Conservation (phyloP, 768 basidiomycete species). For the Suillus luteus region DNA sequence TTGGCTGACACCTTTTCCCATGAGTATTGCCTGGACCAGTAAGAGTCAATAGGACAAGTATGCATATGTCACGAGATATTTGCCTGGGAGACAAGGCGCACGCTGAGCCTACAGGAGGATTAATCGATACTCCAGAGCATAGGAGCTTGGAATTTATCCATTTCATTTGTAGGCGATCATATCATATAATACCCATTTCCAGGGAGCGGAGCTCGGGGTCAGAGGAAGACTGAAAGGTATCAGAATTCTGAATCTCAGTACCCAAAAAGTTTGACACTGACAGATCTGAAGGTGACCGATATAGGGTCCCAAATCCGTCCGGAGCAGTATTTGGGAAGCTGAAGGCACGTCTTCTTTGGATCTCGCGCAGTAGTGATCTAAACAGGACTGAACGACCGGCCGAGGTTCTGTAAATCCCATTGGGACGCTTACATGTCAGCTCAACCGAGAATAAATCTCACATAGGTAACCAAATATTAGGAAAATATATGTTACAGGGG, state of each 20-base stretch:
- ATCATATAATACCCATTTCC: constrained; percentile 42
- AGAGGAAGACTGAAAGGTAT: constrained; percentile 40
- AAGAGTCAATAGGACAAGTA: constrained; percentile 29
- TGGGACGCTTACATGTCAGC: constrained; percentile 30
- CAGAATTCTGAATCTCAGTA: constrained; percentile 37
- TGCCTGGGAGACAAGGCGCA: constrained; percentile 27
- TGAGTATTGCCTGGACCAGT: constrained; percentile 36
- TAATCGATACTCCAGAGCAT: constrained; percentile 32
- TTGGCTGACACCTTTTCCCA: constrained; percentile 38
- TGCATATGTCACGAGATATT: constrained; percentile 32
- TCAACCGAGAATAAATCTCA: constrained; percentile 12
- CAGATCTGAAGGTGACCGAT: constrained; percentile 39
- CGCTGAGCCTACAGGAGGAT: constrained; percentile 26
- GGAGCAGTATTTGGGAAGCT: constrained; percentile 29
- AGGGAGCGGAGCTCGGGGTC: constrained; percentile 43
- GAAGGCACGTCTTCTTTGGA: constrained; percentile 27
- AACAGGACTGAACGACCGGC: constrained; percentile 22
- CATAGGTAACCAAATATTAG: constrained; percentile 43
- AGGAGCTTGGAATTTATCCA: constrained; percentile 40
- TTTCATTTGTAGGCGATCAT: constrained; percentile 36
- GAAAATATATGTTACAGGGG: constrained; percentile 41
- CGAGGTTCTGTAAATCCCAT: constrained; percentile 24
- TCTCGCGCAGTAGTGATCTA: constrained; percentile 23
- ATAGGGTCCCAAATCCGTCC: constrained; percentile 31
- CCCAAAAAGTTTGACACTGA: constrained; percentile 31